Evolutionary conservation across 805 yeast genomes (phyloP).

Genomic region (Debaryomyces maramus): DNA sequence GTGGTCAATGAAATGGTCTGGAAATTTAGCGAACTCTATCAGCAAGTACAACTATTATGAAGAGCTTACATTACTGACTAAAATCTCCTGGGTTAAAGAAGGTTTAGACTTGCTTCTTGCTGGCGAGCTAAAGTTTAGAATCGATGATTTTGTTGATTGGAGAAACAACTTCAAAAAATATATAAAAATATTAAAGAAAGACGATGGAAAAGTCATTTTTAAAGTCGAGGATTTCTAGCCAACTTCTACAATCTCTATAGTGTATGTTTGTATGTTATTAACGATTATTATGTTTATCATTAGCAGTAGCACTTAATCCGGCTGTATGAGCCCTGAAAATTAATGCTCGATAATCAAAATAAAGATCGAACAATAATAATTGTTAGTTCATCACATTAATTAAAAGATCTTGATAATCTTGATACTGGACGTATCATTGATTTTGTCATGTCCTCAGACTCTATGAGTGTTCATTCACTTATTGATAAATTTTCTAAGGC

Average conservation of each 20-base stretch:
- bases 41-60: slow-evolving; percentile 36
- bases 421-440: background rate
- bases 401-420: too few species aligned
- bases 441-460: slow-evolving; percentile 15
- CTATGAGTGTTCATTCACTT: slow-evolving; percentile 45
- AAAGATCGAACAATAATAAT: too few species aligned
- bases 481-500: slow-evolving; percentile 27
- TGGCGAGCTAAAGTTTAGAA: slow-evolving; percentile 29
- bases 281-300: background rate
- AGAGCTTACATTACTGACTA: slow-evolving; percentile 26
- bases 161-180: slow-evolving; percentile 31
- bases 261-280: background rate
- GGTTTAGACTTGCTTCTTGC: slow-evolving; percentile 27
- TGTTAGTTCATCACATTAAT: too few species aligned
- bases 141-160: slow-evolving; percentile 40
- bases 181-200: slow-evolving; percentile 23
- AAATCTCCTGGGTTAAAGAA: slow-evolving; percentile 34
- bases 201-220: slow-evolving; percentile 36
- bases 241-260: background rate
- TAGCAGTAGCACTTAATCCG: too few species aligned
- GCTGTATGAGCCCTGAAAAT: too few species aligned
- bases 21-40: slow-evolving; percentile 29
- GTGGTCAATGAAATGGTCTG: slow-evolving; percentile 38
- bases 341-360: too few species aligned
- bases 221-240: slow-evolving; percentile 36